These are phyloP conservation scores for Niebla homalea DNA, from an alignment of 495 filamentous ascomycete genomes.

Conservation along the genomic window DNA sequence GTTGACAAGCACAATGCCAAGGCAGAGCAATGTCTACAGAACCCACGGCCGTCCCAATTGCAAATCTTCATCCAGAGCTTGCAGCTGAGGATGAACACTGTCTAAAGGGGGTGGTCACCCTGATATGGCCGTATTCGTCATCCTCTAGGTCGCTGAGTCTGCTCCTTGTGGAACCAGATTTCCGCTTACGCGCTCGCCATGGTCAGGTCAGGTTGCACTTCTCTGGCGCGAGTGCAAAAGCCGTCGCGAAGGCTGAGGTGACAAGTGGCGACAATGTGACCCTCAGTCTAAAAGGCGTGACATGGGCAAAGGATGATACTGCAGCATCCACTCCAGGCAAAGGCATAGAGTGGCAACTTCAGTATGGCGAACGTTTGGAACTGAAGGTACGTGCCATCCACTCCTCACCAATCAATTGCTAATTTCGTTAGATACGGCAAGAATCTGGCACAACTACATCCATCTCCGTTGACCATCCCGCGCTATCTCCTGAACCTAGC, in stretches of 20 bases:
- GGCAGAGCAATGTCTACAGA: conserved; percentile 1
- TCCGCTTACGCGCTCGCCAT: conserved; percentile 60
- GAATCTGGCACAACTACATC: conserved; percentile 21
- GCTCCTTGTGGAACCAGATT: conserved; percentile 73
- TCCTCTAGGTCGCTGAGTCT: conserved; percentile 58
- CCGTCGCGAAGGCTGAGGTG: conserved; percentile 49
- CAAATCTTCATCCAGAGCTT: conserved; percentile 48
- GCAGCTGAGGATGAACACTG: conserved; percentile 20
- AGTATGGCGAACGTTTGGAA: conserved; percentile 41
- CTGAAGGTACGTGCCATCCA: conserved; percentile 39
- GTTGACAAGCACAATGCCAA: neutral
- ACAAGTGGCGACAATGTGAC: conserved; percentile 65
- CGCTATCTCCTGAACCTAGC: conserved; percentile 13
- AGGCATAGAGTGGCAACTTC: conserved; percentile 62
- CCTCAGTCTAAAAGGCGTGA: conserved; percentile 52
- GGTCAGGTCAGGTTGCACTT: conserved; percentile 81
- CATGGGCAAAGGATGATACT: conserved; percentile 38
- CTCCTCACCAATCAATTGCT: neutral
- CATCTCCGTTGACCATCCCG: conserved; percentile 36
- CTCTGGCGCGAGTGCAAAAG: conserved; percentile 54
- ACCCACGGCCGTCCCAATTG: conserved; percentile 41
- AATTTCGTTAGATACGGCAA: conserved; percentile 21
- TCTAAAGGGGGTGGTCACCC: conserved; percentile 59
- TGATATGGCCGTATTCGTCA: conserved; percentile 85
- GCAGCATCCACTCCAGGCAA: conserved; percentile 46